These are phyloP conservation scores for Puccinia novopanici DNA, from an alignment of 1,284 basidiomycete genomes.

Conservation along the genomic window DNA sequence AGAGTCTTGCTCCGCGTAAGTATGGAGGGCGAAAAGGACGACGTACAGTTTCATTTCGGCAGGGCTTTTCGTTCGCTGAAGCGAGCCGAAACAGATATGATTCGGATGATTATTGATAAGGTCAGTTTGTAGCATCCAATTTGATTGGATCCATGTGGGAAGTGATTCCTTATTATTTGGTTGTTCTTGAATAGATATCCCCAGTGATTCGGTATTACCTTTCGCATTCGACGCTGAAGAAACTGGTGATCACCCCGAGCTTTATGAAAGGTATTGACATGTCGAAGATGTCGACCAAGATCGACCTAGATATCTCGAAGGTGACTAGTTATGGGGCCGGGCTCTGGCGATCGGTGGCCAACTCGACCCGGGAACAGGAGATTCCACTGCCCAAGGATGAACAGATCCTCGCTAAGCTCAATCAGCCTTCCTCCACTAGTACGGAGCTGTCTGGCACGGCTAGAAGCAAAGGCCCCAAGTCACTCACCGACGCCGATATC, in stretches of 20 bases:
- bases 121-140: conserved; percentile 62
- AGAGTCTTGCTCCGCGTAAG: conserved; percentile 83
- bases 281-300: conserved; percentile 55
- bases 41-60: conserved; percentile 96
- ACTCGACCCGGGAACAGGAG: conserved; percentile 52
- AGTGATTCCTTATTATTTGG: background rate
- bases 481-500: conserved; percentile 86
- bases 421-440: background rate
- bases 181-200: conserved; percentile 70
- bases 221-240: conserved; percentile 70
- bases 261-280: conserved; percentile 51
- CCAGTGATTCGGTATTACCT: conserved; percentile 89
- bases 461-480: conserved; percentile 65
- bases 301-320: conserved; percentile 56
- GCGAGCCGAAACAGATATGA: conserved; percentile 92
- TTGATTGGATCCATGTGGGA: background rate
- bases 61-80: conserved; percentile 92
- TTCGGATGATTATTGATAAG: conserved; percentile 95
- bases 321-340: conserved; percentile 52
- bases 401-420: conserved; percentile 29
- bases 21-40: conserved; percentile 98
- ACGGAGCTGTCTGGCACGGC: background rate
- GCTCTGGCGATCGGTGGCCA: conserved; percentile 46
- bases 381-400: conserved; percentile 54
- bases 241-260: conserved; percentile 55